Conservation (phyloP, 2,329 filamentous ascomycete species). For the Fusarium compactum region DNA sequence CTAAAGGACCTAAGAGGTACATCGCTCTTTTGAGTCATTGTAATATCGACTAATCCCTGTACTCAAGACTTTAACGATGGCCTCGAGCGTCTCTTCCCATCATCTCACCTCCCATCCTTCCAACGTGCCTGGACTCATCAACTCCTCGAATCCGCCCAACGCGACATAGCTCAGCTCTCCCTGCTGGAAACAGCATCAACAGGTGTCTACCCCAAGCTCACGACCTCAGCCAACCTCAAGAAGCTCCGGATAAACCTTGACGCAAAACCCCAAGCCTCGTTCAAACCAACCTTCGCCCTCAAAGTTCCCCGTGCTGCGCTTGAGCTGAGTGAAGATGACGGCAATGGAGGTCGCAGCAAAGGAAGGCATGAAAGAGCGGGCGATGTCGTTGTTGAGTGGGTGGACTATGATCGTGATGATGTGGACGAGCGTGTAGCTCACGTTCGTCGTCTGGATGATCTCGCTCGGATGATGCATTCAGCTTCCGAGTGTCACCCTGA, state of each 20-base stretch:
- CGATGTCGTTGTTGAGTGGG: slow-evolving; percentile 59
- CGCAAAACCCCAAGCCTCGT: slow-evolving; percentile 54
- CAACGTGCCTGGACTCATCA: slow-evolving; percentile 62
- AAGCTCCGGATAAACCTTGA: slow-evolving; percentile 62
- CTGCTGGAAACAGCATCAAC: slow-evolving; percentile 57
- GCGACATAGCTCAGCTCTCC: slow-evolving; percentile 56
- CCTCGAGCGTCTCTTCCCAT: slow-evolving; percentile 60
- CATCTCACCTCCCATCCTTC: slow-evolving; percentile 56
- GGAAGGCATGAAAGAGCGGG: slow-evolving; percentile 52
- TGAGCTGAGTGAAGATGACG: slow-evolving; percentile 27
- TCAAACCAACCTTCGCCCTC: slow-evolving; percentile 58
- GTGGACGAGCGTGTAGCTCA: slow-evolving; percentile 58
- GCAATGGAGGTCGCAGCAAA: slow-evolving; percentile 45
- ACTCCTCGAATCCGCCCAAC: slow-evolving; percentile 59
- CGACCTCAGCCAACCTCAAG: slow-evolving; percentile 58
- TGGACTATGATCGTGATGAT: slow-evolving; percentile 58
- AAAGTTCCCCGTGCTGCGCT: slow-evolving; percentile 54
- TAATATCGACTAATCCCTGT: not conserved
- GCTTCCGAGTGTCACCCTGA: slow-evolving; percentile 59
- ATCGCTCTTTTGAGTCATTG: not conserved
- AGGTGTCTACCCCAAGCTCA: slow-evolving; percentile 58
- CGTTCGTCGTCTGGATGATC: slow-evolving; percentile 59
- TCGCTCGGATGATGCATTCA: slow-evolving; percentile 61
- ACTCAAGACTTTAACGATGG: slow-evolving; percentile 61
- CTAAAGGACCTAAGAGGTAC: slow-evolving; percentile 57